These are phyloP conservation scores for Linnemannia schmuckeri DNA, from an alignment of 192 early-diverging fungal species.

Conservation along the genomic window DNA sequence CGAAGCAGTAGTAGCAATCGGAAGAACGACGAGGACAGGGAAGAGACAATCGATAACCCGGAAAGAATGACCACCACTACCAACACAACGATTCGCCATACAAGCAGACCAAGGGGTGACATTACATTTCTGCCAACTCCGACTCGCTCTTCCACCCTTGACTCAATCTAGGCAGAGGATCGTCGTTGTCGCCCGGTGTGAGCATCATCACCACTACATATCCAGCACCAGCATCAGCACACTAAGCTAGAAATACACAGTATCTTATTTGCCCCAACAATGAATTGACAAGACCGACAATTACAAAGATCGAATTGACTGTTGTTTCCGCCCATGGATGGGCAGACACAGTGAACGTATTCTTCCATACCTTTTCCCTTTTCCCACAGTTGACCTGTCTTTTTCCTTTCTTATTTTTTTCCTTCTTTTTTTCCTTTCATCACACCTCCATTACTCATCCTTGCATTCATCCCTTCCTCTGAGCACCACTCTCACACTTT, in stretches of 20 bases:
- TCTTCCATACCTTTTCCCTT: neutral
- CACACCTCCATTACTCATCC: neutral
- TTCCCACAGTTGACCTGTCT: neutral
- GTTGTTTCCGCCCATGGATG: neutral
- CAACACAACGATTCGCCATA: neutral
- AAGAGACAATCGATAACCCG: neutral
- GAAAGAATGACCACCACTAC: neutral
- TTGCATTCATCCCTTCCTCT: neutral
- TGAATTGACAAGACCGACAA: neutral
- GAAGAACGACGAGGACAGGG: neutral
- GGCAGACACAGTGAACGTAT: too few species aligned
- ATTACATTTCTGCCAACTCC: neutral
- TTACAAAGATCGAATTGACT: neutral
- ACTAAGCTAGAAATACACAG: neutral
- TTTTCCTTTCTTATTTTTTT: neutral
- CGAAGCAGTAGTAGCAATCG: neutral
- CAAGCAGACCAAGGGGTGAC: neutral
- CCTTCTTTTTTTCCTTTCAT: neutral
- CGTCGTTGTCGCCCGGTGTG: neutral
- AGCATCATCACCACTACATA: neutral
- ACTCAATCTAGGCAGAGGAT: neutral
- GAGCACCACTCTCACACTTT: neutral
- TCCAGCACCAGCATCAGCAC: neutral
- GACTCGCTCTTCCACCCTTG: neutral
- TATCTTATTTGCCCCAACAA: neutral